These are phyloP conservation scores for Colletotrichum phormii DNA, from an alignment of 2,329 filamentous ascomycete species.

Conservation along the genomic window DNA sequence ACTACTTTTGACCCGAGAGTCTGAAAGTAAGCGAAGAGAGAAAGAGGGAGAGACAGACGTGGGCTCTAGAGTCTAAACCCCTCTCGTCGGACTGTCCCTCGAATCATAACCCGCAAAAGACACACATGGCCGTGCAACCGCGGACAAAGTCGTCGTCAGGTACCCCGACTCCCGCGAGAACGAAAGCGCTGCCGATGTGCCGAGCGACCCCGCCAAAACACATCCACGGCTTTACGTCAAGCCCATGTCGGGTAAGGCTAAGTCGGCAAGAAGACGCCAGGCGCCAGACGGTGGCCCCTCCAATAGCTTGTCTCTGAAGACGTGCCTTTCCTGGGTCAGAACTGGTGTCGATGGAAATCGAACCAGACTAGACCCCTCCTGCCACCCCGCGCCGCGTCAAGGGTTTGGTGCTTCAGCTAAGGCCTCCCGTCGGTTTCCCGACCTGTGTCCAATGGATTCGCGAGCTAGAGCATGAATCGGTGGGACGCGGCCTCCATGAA, in stretches of 20 bases:
- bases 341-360: background rate
- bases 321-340: background rate
- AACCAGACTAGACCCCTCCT: background rate
- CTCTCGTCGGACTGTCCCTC: background rate
- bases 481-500: background rate
- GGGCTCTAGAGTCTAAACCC: too few relatives aligned
- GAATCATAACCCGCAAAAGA: background rate
- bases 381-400: background rate
- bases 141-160: background rate
- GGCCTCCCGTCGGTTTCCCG: slow-evolving; percentile 14
- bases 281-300: background rate
- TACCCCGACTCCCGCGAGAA: background rate
- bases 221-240: slow-evolving; percentile 22
- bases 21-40: background rate
- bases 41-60: background rate
- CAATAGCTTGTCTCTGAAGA: background rate
- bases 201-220: slow-evolving; percentile 20
- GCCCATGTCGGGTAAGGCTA: slow-evolving; percentile 7
- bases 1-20: background rate
- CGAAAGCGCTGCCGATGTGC: slow-evolving; percentile 22
- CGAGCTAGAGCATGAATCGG: slow-evolving; percentile 7
- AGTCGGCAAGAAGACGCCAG: slow-evolving; percentile 10
- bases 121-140: background rate
- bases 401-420: slow-evolving; percentile 2
- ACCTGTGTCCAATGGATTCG: background rate